Evolutionary conservation across 371 early-diverging fungal genomes (phyloP).

Genomic region (Rhizopus delemar): DNA sequence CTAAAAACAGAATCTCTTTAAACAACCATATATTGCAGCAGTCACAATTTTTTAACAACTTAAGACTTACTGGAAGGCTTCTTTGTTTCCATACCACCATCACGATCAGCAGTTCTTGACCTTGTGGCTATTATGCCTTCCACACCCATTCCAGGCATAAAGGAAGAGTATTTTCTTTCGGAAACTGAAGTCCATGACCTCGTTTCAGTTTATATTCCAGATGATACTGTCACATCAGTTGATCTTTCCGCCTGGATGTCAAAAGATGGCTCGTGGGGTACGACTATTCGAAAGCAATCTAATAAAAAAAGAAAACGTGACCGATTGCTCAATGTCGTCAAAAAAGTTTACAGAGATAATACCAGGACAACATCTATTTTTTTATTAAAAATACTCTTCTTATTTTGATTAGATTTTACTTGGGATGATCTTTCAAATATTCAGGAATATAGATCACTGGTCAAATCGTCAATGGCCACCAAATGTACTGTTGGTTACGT

Average conservation of each 20-base stretch:
- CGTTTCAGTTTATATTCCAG: constrained; percentile 24
- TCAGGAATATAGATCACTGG: constrained; percentile 27
- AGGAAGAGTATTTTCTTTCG: constrained; percentile 29
- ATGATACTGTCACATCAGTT: constrained; percentile 26
- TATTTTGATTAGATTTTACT: constrained; percentile 33
- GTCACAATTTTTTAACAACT: too few relatives aligned
- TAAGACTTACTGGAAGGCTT: too few relatives aligned
- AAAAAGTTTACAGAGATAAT: constrained; percentile 30
- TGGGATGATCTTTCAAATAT: constrained; percentile 27
- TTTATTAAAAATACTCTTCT: constrained; percentile 16
- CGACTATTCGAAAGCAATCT: constrained; percentile 25
- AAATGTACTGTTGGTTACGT: constrained; percentile 29
- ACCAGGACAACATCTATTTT: constrained; percentile 16
- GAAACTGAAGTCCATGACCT: constrained; percentile 27
- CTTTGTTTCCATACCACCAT: constrained; percentile 23
- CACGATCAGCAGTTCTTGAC: constrained; percentile 24
- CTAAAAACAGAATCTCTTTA: too few relatives aligned
- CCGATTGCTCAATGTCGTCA: constrained; percentile 27
- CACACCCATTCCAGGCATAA: constrained; percentile 25
- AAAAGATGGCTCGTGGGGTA: constrained; percentile 31
- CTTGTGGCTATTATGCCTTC: constrained; percentile 23
- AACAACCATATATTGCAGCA: too few relatives aligned
- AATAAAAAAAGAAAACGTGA: constrained; percentile 26
- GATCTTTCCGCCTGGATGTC: constrained; percentile 26
- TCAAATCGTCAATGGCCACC: constrained; percentile 26